phyloP scores from a whole-genome alignment of 2,329 filamentous ascomycete genomes.

The Aspergillus sp. region DNA sequence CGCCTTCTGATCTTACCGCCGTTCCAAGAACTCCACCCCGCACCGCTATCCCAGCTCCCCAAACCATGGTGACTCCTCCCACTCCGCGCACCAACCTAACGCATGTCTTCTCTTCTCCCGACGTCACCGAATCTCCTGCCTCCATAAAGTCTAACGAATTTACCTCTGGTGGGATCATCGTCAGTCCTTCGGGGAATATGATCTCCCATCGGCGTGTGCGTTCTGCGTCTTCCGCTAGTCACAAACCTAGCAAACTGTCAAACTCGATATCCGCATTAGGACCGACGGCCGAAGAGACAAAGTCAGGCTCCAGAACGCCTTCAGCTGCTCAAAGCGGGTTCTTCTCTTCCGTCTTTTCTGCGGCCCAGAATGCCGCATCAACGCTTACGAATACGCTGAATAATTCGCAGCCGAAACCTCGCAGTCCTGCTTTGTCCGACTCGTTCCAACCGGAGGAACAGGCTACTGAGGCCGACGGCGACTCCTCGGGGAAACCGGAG shows the following conservation, averaged over 20 bases:
- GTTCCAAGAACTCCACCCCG: slow-evolving; percentile 33
- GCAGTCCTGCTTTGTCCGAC: slow-evolving; percentile 31
- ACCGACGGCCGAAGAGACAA: slow-evolving; percentile 68
- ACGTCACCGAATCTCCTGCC: slow-evolving; percentile 41
- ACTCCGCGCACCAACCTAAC: slow-evolving; percentile 50
- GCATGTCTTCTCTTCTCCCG: slow-evolving; percentile 26
- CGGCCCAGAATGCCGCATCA: slow-evolving; percentile 86
- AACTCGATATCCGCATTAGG: slow-evolving; percentile 70
- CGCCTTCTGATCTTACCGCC: slow-evolving; percentile 22
- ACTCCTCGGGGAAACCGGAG: slow-evolving; percentile 20
- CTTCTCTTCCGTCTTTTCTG: slow-evolving; percentile 90
- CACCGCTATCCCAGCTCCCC: slow-evolving; percentile 31
- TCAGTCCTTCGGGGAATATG: slow-evolving; percentile 67
- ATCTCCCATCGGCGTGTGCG: slow-evolving; percentile 67
- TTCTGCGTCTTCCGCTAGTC: slow-evolving; percentile 51
- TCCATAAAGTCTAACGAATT: slow-evolving; percentile 28
- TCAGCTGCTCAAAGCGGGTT: slow-evolving; percentile 65
- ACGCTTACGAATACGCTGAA: slow-evolving; percentile 67
- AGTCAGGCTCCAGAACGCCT: slow-evolving; percentile 52
- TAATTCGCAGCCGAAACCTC: slow-evolving; percentile 47
- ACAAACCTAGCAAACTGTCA: slow-evolving; percentile 83
- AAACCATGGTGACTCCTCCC: slow-evolving; percentile 62
- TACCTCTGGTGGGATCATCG: slow-evolving; percentile 48
- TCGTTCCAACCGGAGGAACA: slow-evolving; percentile 30
- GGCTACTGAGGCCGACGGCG: slow-evolving; percentile 25